Percentiles rank a stretch among this genome's conserved stretches.
Conservation (phyloP, 371 early-diverging fungal species). For the Pancytospora philotis region DNA sequence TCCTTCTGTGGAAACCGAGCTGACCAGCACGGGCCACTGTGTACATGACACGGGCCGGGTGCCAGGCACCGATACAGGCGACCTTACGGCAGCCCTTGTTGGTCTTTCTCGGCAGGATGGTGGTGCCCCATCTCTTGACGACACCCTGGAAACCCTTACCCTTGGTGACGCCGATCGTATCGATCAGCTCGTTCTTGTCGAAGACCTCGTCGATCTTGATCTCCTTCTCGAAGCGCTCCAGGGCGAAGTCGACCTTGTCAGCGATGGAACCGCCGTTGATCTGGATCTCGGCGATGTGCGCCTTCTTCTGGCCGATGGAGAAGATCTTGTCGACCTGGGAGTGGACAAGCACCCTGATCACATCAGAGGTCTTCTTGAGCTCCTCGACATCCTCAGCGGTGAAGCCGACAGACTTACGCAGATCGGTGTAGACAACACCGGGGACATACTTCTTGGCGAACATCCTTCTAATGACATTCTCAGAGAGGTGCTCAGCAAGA, state of each 20-base stretch:
- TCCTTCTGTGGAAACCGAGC: slow-evolving; percentile 99
- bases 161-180: slow-evolving; percentile 95
- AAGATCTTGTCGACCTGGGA: slow-evolving; percentile 86
- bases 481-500: slow-evolving; percentile 93
- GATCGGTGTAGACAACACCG: slow-evolving; percentile 96
- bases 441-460: slow-evolving; percentile 96
- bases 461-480: slow-evolving; percentile 92
- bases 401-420: slow-evolving; percentile 72
- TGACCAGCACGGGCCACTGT: slow-evolving; percentile 99
- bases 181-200: slow-evolving; percentile 91
- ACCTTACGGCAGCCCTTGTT: slow-evolving; percentile 99
- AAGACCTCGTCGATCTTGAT: slow-evolving; percentile 76
- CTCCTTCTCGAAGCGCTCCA: slow-evolving; percentile 88
- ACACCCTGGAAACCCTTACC: slow-evolving; percentile 99
- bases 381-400: slow-evolving; percentile 77
- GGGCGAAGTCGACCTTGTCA: slow-evolving; percentile 92
- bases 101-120: slow-evolving; percentile 98
- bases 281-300: slow-evolving; percentile 97
- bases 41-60: slow-evolving; percentile 95
- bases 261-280: slow-evolving; percentile 93
- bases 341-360: slow-evolving; percentile 93
- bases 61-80: slow-evolving; percentile 99
- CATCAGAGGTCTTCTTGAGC: slow-evolving; percentile 92
- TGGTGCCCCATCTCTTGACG: slow-evolving; percentile 98
- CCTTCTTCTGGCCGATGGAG: slow-evolving; percentile 81